These are phyloP conservation scores for Dactylellina sp. DNA, from an alignment of 2,329 filamentous ascomycete genomes.

Conservation along the genomic window DNA sequence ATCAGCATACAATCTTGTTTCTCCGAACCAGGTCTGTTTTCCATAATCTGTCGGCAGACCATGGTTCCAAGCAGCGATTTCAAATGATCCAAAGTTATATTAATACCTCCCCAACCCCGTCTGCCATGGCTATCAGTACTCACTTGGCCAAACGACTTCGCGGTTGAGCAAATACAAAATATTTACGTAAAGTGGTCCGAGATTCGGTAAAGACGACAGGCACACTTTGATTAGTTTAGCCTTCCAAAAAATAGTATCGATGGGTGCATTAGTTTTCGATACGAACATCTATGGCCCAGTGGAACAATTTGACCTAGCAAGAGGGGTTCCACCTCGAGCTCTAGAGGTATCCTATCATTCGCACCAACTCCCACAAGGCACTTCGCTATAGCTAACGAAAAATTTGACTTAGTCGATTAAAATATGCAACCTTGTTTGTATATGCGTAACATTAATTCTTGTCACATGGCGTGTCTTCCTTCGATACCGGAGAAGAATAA, in stretches of 20 bases:
- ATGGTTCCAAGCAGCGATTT: neutral
- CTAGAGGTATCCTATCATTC: slow-evolving; percentile 4
- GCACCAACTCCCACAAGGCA: too few relatives aligned
- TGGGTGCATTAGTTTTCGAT: neutral
- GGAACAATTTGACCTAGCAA: slow-evolving; percentile 4
- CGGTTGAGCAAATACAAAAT: too few relatives aligned
- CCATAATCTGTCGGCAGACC: neutral
- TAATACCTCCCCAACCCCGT: neutral
- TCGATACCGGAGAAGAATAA: slow-evolving; percentile 5
- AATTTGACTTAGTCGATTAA: slow-evolving; percentile 3
- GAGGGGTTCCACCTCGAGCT: neutral
- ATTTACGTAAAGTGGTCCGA: too few relatives aligned
- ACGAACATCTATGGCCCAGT: neutral
- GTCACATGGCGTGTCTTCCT: neutral
- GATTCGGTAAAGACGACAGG: too few relatives aligned
- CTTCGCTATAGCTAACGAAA: neutral
- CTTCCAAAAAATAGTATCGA: too few relatives aligned
- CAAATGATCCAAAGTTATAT: neutral
- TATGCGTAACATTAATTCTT: slow-evolving; percentile 1
- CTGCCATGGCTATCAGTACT: neutral
- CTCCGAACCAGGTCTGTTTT: neutral
- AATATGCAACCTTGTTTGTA: neutral
- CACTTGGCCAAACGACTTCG: too few relatives aligned
- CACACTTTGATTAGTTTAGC: too few relatives aligned
- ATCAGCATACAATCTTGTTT: neutral